A percentile compares a stretch with the other conserved stretches of the same genome.
Conservation (phyloP, 257 asterid species). For the Sherardia arvensis region DNA sequence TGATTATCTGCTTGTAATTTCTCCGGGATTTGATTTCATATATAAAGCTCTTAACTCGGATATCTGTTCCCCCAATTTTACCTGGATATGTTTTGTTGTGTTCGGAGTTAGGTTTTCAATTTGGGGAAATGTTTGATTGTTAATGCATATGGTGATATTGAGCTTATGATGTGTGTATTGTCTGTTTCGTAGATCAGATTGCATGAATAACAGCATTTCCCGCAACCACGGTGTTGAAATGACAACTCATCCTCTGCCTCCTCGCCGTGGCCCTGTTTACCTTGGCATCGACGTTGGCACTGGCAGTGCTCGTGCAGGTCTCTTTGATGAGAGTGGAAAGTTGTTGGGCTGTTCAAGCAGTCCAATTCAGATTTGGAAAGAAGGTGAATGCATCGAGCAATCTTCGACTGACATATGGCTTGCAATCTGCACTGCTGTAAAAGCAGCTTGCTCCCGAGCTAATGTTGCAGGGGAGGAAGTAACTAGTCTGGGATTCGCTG, state of each 20-base stretch:
- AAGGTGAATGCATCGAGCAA: slow-evolving; percentile 93
- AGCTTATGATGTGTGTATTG: not conserved
- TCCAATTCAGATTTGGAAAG: slow-evolving; percentile 98
- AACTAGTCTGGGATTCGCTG: slow-evolving; percentile 89
- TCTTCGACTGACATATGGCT: slow-evolving; percentile 99
- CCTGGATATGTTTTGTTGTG: not conserved
- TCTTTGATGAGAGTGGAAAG: slow-evolving; percentile 61
- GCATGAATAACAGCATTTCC: not conserved
- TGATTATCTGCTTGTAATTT: not conserved
- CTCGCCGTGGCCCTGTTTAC: slow-evolving; percentile 40
- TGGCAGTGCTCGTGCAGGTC: slow-evolving; percentile 98
- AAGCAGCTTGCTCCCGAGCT: slow-evolving; percentile 66
- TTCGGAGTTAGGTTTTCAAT: not conserved
- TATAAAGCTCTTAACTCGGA: not conserved
- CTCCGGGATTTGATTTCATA: not conserved
- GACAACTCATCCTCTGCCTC: slow-evolving; percentile 36
- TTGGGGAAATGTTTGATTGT: not conserved
- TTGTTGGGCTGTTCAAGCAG: slow-evolving; percentile 74
- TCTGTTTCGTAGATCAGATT: not conserved
- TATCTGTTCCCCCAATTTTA: not conserved
- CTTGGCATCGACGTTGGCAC: slow-evolving; percentile 98
- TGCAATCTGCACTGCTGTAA: slow-evolving; percentile 94
- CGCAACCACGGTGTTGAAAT: slow-evolving; percentile 39
- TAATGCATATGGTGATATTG: not conserved
- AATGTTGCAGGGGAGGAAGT: slow-evolving; percentile 68